Evolutionary conservation across 306 rosid genomes (phyloP).

Genomic region (Quillaja saponaria): DNA sequence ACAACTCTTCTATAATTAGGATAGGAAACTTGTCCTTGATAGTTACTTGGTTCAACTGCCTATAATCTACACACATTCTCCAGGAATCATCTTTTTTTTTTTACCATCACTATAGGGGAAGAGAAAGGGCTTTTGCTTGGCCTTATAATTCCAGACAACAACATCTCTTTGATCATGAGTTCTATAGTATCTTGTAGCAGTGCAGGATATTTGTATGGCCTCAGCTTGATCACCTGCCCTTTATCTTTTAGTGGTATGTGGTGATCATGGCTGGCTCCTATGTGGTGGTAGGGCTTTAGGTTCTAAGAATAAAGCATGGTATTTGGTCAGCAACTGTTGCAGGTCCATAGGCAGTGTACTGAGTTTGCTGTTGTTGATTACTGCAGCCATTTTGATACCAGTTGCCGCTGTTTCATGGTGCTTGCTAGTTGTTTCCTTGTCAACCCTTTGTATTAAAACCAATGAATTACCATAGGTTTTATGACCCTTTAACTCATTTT

Average conservation of each 20-base stretch:
- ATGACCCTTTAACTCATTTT: too few relatives aligned
- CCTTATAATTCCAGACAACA: background rate
- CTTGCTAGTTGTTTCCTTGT: too few relatives aligned
- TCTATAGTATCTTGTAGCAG: background rate
- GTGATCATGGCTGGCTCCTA: too few relatives aligned
- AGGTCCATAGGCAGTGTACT: too few relatives aligned
- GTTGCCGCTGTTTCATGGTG: too few relatives aligned
- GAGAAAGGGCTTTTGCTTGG: background rate
- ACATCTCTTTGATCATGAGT: background rate
- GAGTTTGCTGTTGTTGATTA: too few relatives aligned
- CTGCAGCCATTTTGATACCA: too few relatives aligned
- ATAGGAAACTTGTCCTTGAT: background rate
- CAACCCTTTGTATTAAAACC: too few relatives aligned
- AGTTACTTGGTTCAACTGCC: background rate
- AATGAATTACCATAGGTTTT: too few relatives aligned
- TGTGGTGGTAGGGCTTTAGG: too few relatives aligned
- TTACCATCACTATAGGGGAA: background rate
- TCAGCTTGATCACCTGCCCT: background rate
- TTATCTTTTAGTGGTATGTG: background rate
- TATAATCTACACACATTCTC: background rate
- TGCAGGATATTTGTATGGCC: background rate
- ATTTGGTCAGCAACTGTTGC: too few relatives aligned
- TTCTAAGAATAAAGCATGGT: too few relatives aligned
- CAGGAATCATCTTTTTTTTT: background rate
- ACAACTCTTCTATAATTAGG: background rate